phyloP scores from a whole-genome alignment of 257 asterid species.

The Anisodus tanguticus region DNA sequence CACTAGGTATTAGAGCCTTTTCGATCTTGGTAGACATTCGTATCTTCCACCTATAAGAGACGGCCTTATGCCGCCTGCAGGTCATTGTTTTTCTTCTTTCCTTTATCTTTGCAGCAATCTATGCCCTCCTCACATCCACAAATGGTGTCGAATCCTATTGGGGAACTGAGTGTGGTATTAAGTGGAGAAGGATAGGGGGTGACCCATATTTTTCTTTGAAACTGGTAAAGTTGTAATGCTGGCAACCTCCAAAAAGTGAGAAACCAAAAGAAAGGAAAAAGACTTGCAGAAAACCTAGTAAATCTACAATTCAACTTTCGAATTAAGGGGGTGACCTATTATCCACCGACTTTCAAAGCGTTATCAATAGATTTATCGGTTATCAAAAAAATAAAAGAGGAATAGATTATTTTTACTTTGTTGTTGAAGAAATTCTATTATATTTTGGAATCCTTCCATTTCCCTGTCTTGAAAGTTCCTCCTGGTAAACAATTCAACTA shows the following conservation, averaged over 20 bases:
- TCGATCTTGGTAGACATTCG: background rate
- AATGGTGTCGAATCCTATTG: background rate
- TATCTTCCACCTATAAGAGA: background rate
- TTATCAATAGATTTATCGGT: background rate
- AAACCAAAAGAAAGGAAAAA: too few relatives aligned
- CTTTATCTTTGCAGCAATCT: background rate
- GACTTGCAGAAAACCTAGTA: too few relatives aligned
- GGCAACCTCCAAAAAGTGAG: too few relatives aligned
- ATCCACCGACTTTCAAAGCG: background rate
- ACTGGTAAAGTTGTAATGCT: too few relatives aligned
- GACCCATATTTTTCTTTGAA: too few relatives aligned
- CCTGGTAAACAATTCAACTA: background rate
- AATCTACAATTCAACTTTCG: too few relatives aligned
- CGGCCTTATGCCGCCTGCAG: background rate
- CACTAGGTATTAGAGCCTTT: background rate
- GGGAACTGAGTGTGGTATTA: slow-evolving; percentile 5
- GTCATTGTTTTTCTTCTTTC: background rate
- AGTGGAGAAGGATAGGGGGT: background rate
- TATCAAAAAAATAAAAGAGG: background rate
- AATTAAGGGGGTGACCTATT: background rate
- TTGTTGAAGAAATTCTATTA: background rate
- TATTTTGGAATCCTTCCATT: background rate
- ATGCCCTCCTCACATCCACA: background rate
- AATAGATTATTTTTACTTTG: background rate
- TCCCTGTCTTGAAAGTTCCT: slow-evolving; percentile 17